Percentiles rank a stretch among this genome's conserved stretches.
Conservation (phyloP, 1,284 basidiomycete genomes). For the Chalciporus sp. region DNA sequence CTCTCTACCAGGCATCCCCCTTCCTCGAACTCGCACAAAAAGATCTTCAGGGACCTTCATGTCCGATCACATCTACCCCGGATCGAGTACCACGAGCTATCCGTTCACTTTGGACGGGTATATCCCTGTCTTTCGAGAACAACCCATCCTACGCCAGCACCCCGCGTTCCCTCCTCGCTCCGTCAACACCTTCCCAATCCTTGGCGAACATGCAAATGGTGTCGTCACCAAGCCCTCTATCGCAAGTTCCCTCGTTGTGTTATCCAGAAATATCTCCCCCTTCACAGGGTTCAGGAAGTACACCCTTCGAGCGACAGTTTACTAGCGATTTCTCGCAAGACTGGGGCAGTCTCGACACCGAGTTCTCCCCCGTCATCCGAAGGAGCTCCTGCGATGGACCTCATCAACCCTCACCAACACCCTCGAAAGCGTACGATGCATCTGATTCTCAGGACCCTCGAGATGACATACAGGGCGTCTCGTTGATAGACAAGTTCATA, state of each 20-base stretch:
- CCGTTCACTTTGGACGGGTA: not conserved
- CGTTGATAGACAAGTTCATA: constrained; percentile 33
- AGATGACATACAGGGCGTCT: constrained; percentile 18
- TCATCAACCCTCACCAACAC: constrained; percentile 9
- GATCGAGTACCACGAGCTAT: constrained; percentile 6
- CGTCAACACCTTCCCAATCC: constrained; percentile 17
- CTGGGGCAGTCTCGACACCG: constrained; percentile 16
- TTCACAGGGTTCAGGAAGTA: constrained; percentile 24
- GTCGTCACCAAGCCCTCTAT: constrained; percentile 36
- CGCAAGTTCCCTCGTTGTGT: constrained; percentile 18
- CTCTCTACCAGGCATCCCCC: constrained; percentile 7
- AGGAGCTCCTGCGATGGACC: not conserved
- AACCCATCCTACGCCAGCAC: constrained; percentile 4
- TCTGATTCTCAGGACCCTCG: constrained; percentile 7
- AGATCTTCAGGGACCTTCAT: not conserved
- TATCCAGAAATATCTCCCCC: constrained; percentile 31
- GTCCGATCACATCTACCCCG: constrained; percentile 16
- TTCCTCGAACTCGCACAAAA: constrained; percentile 1
- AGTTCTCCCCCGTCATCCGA: constrained; percentile 28
- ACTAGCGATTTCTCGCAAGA: constrained; percentile 17
- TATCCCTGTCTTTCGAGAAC: not conserved
- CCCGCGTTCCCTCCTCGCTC: constrained; percentile 10
- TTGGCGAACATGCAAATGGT: constrained; percentile 10
- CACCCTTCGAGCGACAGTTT: constrained; percentile 36
- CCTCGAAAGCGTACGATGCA: not conserved